phyloP scores from a whole-genome alignment of 1,139 yeast species.

The Blastobotrys apis region DNA sequence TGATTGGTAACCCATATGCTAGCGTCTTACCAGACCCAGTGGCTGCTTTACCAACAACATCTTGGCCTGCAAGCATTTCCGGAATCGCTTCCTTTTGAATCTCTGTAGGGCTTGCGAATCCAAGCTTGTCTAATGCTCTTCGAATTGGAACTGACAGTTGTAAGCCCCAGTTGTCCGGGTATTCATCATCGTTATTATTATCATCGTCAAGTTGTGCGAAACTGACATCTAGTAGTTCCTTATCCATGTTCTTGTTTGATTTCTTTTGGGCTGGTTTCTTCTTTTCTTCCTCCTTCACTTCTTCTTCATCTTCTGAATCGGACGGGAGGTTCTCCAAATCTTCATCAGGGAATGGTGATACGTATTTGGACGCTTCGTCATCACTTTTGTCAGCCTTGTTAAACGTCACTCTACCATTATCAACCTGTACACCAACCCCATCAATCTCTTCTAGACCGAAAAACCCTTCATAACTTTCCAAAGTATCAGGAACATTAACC shows the following conservation, averaged over 20 bases:
- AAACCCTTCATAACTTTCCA: constrained; percentile 85
- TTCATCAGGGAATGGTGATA: constrained; percentile 9
- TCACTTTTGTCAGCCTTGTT: constrained; percentile 22
- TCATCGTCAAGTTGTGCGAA: constrained; percentile 28
- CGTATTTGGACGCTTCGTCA: constrained; percentile 6
- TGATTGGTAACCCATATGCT: constrained; percentile 92
- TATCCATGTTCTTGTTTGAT: constrained; percentile 15
- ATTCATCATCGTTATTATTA: constrained; percentile 22
- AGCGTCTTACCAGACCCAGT: constrained; percentile 98
- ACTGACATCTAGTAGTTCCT: constrained; percentile 13
- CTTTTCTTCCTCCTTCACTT: constrained; percentile 20
- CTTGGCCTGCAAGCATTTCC: constrained; percentile 97
- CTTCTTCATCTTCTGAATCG: constrained; percentile 16
- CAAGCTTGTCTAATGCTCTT: constrained; percentile 54
- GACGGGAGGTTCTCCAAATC: constrained; percentile 1
- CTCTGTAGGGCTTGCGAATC: constrained; percentile 90
- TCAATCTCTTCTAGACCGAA: constrained; percentile 92
- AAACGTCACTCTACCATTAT: constrained; percentile 39
- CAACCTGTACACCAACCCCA: constrained; percentile 67
- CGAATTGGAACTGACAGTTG: constrained; percentile 48
- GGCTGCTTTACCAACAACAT: constrained; percentile 91
- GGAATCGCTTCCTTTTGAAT: constrained; percentile 99
- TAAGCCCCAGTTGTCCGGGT: constrained; percentile 26
- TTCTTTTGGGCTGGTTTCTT: constrained; percentile 18
- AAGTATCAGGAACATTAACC: constrained; percentile 68